Base-by-base conservation (phyloP, 805 yeast species). In the Candida ipomoeae region DNA sequence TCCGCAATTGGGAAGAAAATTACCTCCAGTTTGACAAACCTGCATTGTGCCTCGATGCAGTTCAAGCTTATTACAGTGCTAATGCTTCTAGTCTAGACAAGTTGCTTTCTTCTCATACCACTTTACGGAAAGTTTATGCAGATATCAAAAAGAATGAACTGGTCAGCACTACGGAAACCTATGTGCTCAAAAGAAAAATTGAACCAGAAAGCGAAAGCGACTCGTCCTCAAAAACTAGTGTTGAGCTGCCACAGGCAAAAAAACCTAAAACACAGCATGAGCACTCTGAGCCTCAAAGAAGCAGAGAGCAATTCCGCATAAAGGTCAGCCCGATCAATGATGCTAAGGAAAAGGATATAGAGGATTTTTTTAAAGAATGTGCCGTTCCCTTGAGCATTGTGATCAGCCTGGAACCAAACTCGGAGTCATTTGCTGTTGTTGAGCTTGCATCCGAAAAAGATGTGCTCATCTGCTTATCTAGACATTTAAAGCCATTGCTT, bases 221-320 rank as follows among this genome's bases (percentile, higher is more conserved):
- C 14, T 13, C 18, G 5, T 8, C 29, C 11, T 29, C 11, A 3
- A 7, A 32, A 31, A 20, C 6, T 15, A 15, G 3, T 10, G 4
- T n/a, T 10, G 34, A 17, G 21, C 18, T 23, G 5, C 15, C 38
- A 17, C 31, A 33, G n/a, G 2, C n/a, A n/a, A 42, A 42, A 14
- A 42, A 21, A n/a, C 18, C 26, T 8, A 42, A 42, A 21, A 6
- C 20, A 6, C 38, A 33, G n/a, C 38, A 20, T 5, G 13, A 20
- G 11, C 3, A 6, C 29, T n/a, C 29, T 13, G 55, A 52, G 37
- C 45, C 61, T 44, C 40, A 59, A 8, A 69, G 88, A 56, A 79
- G 81, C 48, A 65, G 95, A 59, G 95, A 88, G 63, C 67, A 77
- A 23, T 69, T 74, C 14, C 74, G 87, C 0, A 76, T 87, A 0